Percentiles rank a stretch among this genome's conserved stretches.
Evolutionary conservation across 1,139 yeast genomes (phyloP).

Genomic region (Taphrina deformans): DNA sequence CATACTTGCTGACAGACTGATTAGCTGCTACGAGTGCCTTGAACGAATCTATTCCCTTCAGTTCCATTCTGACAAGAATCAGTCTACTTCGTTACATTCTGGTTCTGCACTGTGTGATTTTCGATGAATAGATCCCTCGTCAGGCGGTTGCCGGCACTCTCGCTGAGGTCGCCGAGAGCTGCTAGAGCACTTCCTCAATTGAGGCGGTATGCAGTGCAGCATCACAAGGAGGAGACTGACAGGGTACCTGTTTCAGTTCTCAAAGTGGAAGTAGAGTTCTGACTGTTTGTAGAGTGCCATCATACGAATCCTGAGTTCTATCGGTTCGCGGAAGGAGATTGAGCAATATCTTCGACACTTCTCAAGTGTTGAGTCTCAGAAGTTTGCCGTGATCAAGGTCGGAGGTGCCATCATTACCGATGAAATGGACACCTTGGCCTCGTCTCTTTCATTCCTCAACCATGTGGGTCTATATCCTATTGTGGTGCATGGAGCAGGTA

Average conservation of each 20-base stretch:
- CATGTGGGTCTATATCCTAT: conserved; percentile 97
- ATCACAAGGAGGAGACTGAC: conserved; percentile 33
- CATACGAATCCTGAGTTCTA: conserved; percentile 87
- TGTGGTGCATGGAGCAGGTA: conserved; percentile 88
- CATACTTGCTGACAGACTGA: not conserved
- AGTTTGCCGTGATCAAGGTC: conserved; percentile 95
- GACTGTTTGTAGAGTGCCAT: conserved; percentile 43
- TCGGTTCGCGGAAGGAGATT: conserved; percentile 95
- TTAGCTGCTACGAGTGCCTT: not conserved
- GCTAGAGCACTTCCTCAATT: not conserved
- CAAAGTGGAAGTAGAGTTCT: not conserved
- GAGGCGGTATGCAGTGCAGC: conserved; percentile 15
- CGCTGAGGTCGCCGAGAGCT: not conserved
- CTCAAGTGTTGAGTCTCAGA: conserved; percentile 83
- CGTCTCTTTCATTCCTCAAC: conserved; percentile 90
- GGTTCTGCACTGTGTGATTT: not conserved
- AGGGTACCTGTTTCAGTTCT: not conserved
- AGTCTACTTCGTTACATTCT: not conserved
- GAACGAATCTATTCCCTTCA: too few relatives aligned
- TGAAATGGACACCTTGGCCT: conserved; percentile 86
- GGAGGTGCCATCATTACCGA: conserved; percentile 99
- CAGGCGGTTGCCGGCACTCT: conserved; percentile 7
- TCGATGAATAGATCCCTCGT: conserved; percentile 18
- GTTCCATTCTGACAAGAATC: not conserved
- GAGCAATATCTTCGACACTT: conserved; percentile 95